These are phyloP conservation scores for Alternaria arborescens DNA, from an alignment of 2,329 filamentous ascomycete species.

Conservation along the genomic window DNA sequence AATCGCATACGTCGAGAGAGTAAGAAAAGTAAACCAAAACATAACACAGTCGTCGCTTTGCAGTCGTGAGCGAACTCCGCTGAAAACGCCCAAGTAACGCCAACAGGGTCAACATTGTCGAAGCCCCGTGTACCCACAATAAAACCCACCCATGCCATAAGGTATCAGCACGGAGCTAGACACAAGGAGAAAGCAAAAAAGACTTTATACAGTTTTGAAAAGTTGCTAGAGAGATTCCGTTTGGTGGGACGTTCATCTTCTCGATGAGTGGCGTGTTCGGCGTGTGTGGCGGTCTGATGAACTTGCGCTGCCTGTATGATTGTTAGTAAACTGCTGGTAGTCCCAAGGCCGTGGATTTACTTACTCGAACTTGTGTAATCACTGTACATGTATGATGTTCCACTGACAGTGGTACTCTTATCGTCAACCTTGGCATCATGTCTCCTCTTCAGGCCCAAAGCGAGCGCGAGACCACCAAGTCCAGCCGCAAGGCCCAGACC, in stretches of 20 bases:
- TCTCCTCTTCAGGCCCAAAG: slow-evolving; percentile 57
- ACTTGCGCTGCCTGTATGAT: slow-evolving; percentile 53
- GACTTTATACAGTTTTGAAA: slow-evolving; percentile 15
- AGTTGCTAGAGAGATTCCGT: background rate
- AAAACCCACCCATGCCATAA: slow-evolving; percentile 1
- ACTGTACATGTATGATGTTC: slow-evolving; percentile 53
- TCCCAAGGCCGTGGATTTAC: slow-evolving; percentile 29
- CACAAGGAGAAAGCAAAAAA: slow-evolving; percentile 1
- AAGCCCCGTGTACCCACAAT: background rate
- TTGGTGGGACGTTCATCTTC: slow-evolving; percentile 23
- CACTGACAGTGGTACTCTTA: slow-evolving; percentile 54
- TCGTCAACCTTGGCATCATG: slow-evolving; percentile 53
- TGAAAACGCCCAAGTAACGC: slow-evolving; percentile 1
- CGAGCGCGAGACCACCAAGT: slow-evolving; percentile 55
- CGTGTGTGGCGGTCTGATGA: slow-evolving; percentile 54
- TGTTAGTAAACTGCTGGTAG: slow-evolving; percentile 26
- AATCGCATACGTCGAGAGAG: slow-evolving; percentile 1
- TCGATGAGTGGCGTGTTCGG: slow-evolving; percentile 49
- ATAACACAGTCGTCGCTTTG: background rate
- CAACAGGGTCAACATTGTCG: background rate
- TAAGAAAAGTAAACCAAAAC: background rate
- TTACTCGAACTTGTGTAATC: slow-evolving; percentile 61
- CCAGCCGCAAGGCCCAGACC: slow-evolving; percentile 52
- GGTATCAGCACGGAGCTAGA: background rate
- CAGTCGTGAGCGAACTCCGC: slow-evolving; percentile 4